Evolutionary conservation across 2,329 filamentous ascomycete genomes (phyloP).

Genomic region (Alternaria conjuncta): DNA sequence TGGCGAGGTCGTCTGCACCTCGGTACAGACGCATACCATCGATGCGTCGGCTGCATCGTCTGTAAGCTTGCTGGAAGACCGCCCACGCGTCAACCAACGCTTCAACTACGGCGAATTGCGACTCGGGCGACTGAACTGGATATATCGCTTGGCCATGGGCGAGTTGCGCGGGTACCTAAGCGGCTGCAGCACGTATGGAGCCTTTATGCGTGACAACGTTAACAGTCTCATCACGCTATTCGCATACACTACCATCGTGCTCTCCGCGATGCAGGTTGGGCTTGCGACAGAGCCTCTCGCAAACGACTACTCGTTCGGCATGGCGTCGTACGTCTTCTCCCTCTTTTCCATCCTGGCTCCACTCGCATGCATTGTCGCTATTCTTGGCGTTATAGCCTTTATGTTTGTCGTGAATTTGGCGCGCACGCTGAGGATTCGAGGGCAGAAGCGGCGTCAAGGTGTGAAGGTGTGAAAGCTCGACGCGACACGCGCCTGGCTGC

Average conservation of each 20-base stretch:
- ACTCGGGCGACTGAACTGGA: conserved; percentile 34
- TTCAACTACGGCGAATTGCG: conserved; percentile 35
- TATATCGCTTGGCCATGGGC: conserved; percentile 23
- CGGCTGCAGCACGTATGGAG: conserved; percentile 31
- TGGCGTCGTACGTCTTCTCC: conserved; percentile 28
- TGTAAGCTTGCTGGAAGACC: background rate
- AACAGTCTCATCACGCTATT: conserved; percentile 32
- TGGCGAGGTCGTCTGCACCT: conserved; percentile 13
- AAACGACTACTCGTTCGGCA: conserved; percentile 24
- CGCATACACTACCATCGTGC: conserved; percentile 33
- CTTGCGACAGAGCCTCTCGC: conserved; percentile 21
- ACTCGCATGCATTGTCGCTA: conserved; percentile 18
- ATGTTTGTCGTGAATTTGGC: conserved; percentile 24
- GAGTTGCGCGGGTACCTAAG: conserved; percentile 26
- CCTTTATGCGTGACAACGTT: conserved; percentile 30
- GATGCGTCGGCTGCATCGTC: conserved; percentile 4
- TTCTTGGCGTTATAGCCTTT: conserved; percentile 16
- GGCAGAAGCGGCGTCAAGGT: conserved; percentile 16
- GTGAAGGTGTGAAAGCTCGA: conserved; percentile 17
- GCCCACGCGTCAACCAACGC: conserved; percentile 26
- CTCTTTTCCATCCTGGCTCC: conserved; percentile 32
- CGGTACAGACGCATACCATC: conserved; percentile 1
- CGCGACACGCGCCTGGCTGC: background rate
- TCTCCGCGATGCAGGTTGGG: conserved; percentile 37
- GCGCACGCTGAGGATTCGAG: conserved; percentile 20